Percentiles rank a stretch among this genome's conserved stretches.
phyloP scores from a whole-genome alignment of 257 asterid species.

The Gardenia jasminoides region DNA sequence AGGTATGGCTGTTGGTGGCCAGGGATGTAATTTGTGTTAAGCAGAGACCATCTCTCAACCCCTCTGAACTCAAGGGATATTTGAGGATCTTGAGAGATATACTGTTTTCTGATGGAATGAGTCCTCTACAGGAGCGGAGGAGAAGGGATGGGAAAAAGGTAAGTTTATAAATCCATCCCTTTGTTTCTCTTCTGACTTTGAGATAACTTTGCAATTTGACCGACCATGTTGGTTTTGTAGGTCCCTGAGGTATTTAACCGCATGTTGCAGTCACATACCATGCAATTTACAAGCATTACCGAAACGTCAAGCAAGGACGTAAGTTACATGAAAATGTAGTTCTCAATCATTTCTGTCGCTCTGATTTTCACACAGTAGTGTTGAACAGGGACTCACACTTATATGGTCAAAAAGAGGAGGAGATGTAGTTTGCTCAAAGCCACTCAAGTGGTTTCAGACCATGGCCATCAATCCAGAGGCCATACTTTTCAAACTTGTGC shows the following conservation, averaged over 20 bases:
- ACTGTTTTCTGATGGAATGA: constrained; percentile 76
- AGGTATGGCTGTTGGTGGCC: constrained; percentile 98
- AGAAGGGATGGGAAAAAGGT: constrained; percentile 65
- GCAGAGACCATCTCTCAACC: constrained; percentile 77
- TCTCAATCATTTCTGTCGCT: constrained; percentile 5
- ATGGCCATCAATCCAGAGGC: constrained; percentile 93
- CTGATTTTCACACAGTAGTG: constrained; percentile 23
- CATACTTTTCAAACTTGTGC: constrained; percentile 81
- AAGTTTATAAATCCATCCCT: background rate
- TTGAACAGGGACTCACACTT: constrained; percentile 82
- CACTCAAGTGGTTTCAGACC: constrained; percentile 97
- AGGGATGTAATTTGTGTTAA: constrained; percentile 93
- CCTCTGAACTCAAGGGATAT: constrained; percentile 87
- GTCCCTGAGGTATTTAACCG: constrained; percentile 87
- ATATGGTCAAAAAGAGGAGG: constrained; percentile 99
- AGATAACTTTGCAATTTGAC: constrained; percentile 18
- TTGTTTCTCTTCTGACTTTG: constrained; percentile 2
- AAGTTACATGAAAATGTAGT: constrained; percentile 35
- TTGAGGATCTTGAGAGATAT: constrained; percentile 93
- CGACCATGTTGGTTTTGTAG: constrained; percentile 39
- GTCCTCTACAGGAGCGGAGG: constrained; percentile 70
- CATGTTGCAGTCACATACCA: constrained; percentile 91
- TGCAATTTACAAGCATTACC: constrained; percentile 91
- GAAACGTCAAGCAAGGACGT: constrained; percentile 97
- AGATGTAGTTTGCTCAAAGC: constrained; percentile 90